Conservation (phyloP, 2,329 filamentous ascomycete genomes). For the Alternaria sp. region DNA sequence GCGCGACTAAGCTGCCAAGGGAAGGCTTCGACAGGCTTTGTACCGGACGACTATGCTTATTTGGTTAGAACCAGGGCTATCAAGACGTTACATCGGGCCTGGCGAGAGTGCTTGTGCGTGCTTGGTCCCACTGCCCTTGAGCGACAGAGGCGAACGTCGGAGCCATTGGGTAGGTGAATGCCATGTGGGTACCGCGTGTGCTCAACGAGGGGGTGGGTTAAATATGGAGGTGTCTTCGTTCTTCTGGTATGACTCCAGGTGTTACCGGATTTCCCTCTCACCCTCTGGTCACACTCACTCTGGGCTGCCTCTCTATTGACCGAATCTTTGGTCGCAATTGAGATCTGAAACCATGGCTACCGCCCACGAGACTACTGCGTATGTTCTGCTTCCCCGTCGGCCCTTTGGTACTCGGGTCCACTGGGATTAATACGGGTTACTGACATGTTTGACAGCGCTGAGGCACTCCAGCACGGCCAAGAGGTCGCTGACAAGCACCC, state of each 20-base stretch:
- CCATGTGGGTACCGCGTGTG: constrained; percentile 1
- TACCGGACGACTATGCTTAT: constrained; percentile 16
- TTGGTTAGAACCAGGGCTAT: constrained; percentile 20
- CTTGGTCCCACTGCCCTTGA: constrained; percentile 21
- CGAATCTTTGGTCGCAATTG: constrained; percentile 16
- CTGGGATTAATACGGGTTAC: background rate
- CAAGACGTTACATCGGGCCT: constrained; percentile 42
- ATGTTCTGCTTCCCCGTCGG: constrained; percentile 12
- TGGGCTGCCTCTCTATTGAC: constrained; percentile 10
- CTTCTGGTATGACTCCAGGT: constrained; percentile 11
- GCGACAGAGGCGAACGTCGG: constrained; percentile 20
- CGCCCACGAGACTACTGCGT: constrained; percentile 39
- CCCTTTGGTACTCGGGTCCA: background rate
- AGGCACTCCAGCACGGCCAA: constrained; percentile 39
- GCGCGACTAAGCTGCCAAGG: constrained; percentile 36
- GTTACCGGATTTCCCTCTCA: constrained; percentile 12
- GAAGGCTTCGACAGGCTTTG: constrained; percentile 34
- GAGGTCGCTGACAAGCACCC: constrained; percentile 35
- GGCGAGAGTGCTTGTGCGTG: constrained; percentile 31
- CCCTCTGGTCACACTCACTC: constrained; percentile 5
- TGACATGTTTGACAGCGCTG: constrained; percentile 28
- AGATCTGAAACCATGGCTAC: constrained; percentile 27
- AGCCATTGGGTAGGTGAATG: constrained; percentile 14
- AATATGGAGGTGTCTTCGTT: constrained; percentile 31
- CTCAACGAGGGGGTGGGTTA: constrained; percentile 23